Percentiles rank a stretch among this genome's conserved stretches.
Conservation (phyloP, 2,329 filamentous ascomycete species). For the Botrytis aclada region DNA sequence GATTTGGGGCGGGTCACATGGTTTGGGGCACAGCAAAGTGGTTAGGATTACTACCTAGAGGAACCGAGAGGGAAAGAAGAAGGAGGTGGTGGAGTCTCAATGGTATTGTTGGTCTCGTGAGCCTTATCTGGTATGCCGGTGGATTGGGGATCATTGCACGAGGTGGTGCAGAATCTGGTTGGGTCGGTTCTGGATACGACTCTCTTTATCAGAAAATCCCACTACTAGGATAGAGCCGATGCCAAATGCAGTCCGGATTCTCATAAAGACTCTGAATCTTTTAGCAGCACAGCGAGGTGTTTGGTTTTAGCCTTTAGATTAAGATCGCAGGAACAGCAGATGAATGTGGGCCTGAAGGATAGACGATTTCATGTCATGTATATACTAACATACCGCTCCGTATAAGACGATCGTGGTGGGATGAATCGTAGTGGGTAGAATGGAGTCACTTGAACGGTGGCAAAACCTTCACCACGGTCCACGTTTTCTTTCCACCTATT, state of each 20-base stretch:
- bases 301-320: neutral
- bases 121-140: slow-evolving; percentile 75
- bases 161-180: slow-evolving; percentile 67
- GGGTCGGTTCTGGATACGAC: slow-evolving; percentile 80
- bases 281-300: slow-evolving; percentile 8
- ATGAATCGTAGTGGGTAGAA: neutral
- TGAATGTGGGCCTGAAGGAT: neutral
- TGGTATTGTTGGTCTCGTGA: slow-evolving; percentile 54
- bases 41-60: slow-evolving; percentile 61
- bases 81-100: slow-evolving; percentile 72
- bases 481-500: neutral
- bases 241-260: neutral
- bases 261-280: neutral
- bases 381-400: slow-evolving; percentile 5
- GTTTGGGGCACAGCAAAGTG: slow-evolving; percentile 84
- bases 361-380: neutral
- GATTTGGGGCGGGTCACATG: slow-evolving; percentile 70
- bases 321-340: neutral
- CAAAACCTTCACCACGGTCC: neutral
- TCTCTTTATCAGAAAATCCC: slow-evolving; percentile 63
- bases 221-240: slow-evolving; percentile 43
- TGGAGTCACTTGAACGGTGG: neutral
- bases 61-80: slow-evolving; percentile 54
- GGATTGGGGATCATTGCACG: slow-evolving; percentile 74
- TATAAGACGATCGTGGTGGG: neutral